These are phyloP conservation scores for Cyberlindnera bimundalis DNA, from an alignment of 805 yeast genomes.

Conservation along the genomic window DNA sequence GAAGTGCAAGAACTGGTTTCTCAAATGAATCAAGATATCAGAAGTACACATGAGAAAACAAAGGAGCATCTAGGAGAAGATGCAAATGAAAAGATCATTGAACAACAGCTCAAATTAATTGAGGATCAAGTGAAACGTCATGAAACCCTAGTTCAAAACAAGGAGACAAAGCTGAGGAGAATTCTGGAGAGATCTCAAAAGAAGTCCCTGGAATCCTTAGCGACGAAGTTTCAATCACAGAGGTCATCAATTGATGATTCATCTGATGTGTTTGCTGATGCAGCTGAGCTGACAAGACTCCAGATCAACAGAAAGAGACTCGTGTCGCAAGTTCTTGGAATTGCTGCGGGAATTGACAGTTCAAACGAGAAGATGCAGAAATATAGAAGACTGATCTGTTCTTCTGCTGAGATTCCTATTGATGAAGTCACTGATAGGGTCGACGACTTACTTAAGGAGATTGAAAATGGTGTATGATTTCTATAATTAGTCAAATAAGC, in stretches of 20 bases:
- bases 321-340: slow-evolving; percentile 33
- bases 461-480: slow-evolving; percentile 15
- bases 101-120: slow-evolving; percentile 7
- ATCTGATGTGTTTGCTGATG: slow-evolving; percentile 22
- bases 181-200: slow-evolving; percentile 32
- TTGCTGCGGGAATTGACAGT: slow-evolving; percentile 29
- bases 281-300: slow-evolving; percentile 35
- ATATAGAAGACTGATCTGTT: slow-evolving; percentile 64
- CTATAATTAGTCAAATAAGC: too few species aligned
- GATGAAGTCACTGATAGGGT: slow-evolving; percentile 65
- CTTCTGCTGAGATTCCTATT: slow-evolving; percentile 63
- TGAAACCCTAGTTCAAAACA: slow-evolving; percentile 19
- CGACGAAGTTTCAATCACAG: background rate
- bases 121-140: slow-evolving; percentile 23
- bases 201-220: slow-evolving; percentile 4
- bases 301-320: slow-evolving; percentile 41
- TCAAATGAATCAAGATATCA: slow-evolving; percentile 40
- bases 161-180: slow-evolving; percentile 25
- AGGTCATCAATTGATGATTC: background rate
- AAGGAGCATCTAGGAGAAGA: slow-evolving; percentile 24
- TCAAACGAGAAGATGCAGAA: slow-evolving; percentile 54
- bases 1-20: slow-evolving; percentile 44
- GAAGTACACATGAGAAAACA: slow-evolving; percentile 27
- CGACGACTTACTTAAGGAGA: slow-evolving; percentile 49
- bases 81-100: slow-evolving; percentile 14